Conservation (phyloP, 169 alveolate species). For the Cryptosporidium tyzzeri region DNA sequence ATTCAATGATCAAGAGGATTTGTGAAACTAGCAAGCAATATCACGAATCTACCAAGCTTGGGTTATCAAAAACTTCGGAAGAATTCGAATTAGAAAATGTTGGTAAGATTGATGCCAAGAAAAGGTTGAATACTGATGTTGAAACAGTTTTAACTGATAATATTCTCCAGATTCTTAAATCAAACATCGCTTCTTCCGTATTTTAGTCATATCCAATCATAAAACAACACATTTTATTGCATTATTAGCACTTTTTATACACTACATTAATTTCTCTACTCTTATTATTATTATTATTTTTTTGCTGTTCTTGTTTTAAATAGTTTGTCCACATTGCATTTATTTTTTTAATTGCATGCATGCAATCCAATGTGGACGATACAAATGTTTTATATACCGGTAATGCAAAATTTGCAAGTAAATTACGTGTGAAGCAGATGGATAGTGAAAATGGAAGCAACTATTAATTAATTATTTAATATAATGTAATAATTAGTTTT, state of each 20-base stretch:
- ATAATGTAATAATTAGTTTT: too few species aligned
- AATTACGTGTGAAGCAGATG: neutral
- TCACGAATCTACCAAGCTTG: conserved; percentile 94
- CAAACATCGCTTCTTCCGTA: conserved; percentile 81
- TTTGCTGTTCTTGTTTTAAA: neutral
- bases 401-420: neutral
- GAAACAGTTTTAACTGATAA: conserved; percentile 81
- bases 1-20: conserved; percentile 85
- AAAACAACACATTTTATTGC: neutral
- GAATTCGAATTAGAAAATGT: conserved; percentile 92
- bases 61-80: conserved; percentile 93
- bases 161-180: conserved; percentile 81
- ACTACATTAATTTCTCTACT: neutral
- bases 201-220: neutral
- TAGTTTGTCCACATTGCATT: neutral
- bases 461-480: neutral
- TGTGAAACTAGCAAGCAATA: conserved; percentile 89
- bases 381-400: neutral
- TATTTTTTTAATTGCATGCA: neutral
- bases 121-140: conserved; percentile 83
- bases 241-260: neutral
- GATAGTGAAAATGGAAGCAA: neutral
- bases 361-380: neutral
- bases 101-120: conserved; percentile 94
- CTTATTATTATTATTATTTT: neutral